These are phyloP conservation scores for Vachellia collinsii DNA, from an alignment of 306 rosid species.

Conservation along the genomic window DNA sequence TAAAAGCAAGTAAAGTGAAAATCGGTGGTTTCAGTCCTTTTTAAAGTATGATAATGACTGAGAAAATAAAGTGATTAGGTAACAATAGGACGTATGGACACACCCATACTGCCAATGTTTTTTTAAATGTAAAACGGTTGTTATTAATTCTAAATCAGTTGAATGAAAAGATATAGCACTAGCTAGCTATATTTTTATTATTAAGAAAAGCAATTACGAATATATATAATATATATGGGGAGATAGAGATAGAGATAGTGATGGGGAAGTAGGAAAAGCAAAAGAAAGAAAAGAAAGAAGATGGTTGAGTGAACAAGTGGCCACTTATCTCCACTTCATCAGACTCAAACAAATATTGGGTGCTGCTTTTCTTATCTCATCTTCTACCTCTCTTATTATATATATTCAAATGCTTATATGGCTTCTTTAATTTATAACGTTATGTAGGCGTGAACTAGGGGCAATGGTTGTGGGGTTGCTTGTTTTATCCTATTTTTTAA, in stretches of 20 bases:
- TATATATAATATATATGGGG: no score
- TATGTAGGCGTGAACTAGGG: not conserved
- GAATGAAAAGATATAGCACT: not conserved
- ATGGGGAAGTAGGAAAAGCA: no score
- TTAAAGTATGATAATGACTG: conserved; percentile 29
- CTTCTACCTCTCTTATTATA: conserved; percentile 45
- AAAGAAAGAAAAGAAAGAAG: no score
- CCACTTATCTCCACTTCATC: conserved; percentile 34
- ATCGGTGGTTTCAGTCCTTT: conserved; percentile 23
- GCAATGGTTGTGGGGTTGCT: not conserved
- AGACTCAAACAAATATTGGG: not conserved
- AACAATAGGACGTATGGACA: no score
- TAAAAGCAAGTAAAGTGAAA: conserved; percentile 2
- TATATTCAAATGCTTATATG: not conserved
- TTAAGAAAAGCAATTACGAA: no score
- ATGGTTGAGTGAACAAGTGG: not conserved
- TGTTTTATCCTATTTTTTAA: not conserved
- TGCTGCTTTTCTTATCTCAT: conserved; percentile 41
- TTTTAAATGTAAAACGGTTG: no score
- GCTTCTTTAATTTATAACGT: not conserved
- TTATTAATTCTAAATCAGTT: not conserved
- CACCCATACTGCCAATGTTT: not conserved
- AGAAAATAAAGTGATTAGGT: not conserved
- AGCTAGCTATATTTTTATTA: no score
- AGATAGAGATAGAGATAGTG: no score